Base-by-base conservation (phyloP, 306 rosid species). In the Luffa acutangula region DNA sequence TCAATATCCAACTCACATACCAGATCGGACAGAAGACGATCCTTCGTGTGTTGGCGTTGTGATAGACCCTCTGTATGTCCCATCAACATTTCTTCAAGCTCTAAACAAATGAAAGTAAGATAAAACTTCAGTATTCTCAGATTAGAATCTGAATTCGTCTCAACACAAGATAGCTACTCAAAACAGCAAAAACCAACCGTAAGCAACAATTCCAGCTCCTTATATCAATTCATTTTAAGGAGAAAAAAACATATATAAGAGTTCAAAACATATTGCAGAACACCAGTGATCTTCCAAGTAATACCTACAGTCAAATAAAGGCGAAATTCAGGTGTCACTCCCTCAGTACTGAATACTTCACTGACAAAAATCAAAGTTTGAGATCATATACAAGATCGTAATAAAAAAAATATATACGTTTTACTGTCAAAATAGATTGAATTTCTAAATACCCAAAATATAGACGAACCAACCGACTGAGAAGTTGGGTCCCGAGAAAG, bases 11-110 rank as follows among this genome's bases (percentile, higher is more conserved):
- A 75, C 62, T 82, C 94, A 15, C 91, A 84, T 59, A 78, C 82
- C 57, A 88, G 86, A 69, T 85, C 88, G 52, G 90, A 72, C 37
- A 87, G 87, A 79, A 87, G 84, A 60, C 82, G 90, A 81, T 83
- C 87, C 84, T 39, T 86, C 5, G 87, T 82, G 59, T 92, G 75
- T 66, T 84, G 82, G 78, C 25, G 75, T 81, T 92, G 95, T 11
- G 95, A 87, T 46, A 89, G 71, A 74, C 82, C 85, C 66, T 86
- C 95, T 0, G 89, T 53, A 67, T 87, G 89, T 82, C 97, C 96
- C 88, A 85, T 76, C 86, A 88, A 89, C 97, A 91, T 92, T 79
- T 84, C 81, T 82, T 81, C 85, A 48, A 86, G 84, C 86, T 82
- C 79, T 77, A 83, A 84, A 84, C 83, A 80, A 79, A 80, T 79